Percentiles rank a stretch among this genome's conserved stretches.
Evolutionary conservation across 129 eudicot genomes (phyloP).

Genomic region (Saposhnikovia divaricata): DNA sequence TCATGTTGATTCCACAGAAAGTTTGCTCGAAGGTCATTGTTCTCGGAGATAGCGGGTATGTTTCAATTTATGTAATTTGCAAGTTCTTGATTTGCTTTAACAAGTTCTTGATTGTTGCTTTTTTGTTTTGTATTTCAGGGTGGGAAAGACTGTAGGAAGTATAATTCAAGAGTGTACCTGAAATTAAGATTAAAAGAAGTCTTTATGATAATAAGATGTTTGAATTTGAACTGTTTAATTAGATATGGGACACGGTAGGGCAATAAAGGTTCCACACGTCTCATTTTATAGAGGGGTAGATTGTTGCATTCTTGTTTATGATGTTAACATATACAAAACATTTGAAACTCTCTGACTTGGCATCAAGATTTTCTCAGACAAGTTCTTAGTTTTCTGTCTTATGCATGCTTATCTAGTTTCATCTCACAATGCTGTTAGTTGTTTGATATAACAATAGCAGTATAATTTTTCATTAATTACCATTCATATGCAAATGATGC

Average conservation of each 20-base stretch:
- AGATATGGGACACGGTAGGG: slow-evolving; percentile 98
- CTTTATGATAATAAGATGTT: neutral
- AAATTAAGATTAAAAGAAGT: too few relatives aligned
- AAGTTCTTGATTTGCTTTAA: neutral
- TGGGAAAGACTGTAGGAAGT: slow-evolving; percentile 64
- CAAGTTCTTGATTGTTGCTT: neutral
- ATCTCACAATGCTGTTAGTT: neutral
- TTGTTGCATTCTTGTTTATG: slow-evolving; percentile 77
- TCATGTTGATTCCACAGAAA: slow-evolving; percentile 41
- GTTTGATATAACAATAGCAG: neutral
- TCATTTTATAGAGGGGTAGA: slow-evolving; percentile 89
- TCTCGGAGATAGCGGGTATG: slow-evolving; percentile 82
- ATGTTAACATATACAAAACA: slow-evolving; percentile 67
- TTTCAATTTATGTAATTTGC: neutral
- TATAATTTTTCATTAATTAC: neutral
- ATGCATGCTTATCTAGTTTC: neutral
- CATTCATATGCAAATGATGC: neutral
- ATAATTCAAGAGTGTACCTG: too few relatives aligned
- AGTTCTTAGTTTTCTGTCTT: slow-evolving; percentile 21
- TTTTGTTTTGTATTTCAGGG: slow-evolving; percentile 30
- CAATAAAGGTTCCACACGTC: slow-evolving; percentile 83
- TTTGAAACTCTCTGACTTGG: slow-evolving; percentile 80
- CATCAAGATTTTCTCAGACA: slow-evolving; percentile 74
- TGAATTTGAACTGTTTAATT: neutral
- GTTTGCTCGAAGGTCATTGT: slow-evolving; percentile 80